phyloP scores from a whole-genome alignment of 2,329 filamentous ascomycete species.

The Fusarium sp. region DNA sequence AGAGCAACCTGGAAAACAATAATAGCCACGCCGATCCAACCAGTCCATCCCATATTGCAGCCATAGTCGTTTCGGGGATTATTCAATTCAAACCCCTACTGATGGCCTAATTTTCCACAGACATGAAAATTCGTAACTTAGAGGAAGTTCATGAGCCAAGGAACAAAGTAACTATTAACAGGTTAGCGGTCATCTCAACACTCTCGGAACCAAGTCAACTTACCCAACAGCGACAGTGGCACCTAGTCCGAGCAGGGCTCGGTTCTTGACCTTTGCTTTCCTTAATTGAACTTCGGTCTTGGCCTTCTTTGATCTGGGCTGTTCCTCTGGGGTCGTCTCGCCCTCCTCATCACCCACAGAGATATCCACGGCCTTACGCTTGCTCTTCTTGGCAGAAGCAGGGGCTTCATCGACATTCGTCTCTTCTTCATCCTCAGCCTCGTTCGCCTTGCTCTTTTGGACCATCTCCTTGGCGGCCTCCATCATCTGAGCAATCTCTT shows the following conservation, averaged over 20 bases:
- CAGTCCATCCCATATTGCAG: slow-evolving; percentile 39
- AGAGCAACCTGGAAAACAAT: slow-evolving; percentile 33
- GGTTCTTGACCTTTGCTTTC: slow-evolving; percentile 86
- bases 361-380: slow-evolving; percentile 81
- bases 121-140: slow-evolving; percentile 49
- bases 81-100: slow-evolving; percentile 6
- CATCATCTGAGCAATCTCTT: slow-evolving; percentile 85
- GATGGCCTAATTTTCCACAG: slow-evolving; percentile 25
- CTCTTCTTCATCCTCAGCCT: slow-evolving; percentile 56
- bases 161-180: slow-evolving; percentile 57
- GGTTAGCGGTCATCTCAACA: slow-evolving; percentile 26
- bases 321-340: slow-evolving; percentile 52
- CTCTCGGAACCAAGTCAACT: slow-evolving; percentile 54
- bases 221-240: slow-evolving; percentile 92
- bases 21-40: slow-evolving; percentile 47
- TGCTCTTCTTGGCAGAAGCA: slow-evolving; percentile 63
- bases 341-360: slow-evolving; percentile 64
- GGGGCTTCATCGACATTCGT: slow-evolving; percentile 52
- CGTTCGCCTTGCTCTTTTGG: slow-evolving; percentile 66
- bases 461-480: slow-evolving; percentile 91
- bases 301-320: slow-evolving; percentile 75
- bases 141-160: slow-evolving; percentile 64
- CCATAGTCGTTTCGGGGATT: slow-evolving; percentile 35
- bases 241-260: slow-evolving; percentile 85
- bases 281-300: slow-evolving; percentile 84